Conservation (phyloP, 1,139 yeast species). For the Saccharomyces hybrid region DNA sequence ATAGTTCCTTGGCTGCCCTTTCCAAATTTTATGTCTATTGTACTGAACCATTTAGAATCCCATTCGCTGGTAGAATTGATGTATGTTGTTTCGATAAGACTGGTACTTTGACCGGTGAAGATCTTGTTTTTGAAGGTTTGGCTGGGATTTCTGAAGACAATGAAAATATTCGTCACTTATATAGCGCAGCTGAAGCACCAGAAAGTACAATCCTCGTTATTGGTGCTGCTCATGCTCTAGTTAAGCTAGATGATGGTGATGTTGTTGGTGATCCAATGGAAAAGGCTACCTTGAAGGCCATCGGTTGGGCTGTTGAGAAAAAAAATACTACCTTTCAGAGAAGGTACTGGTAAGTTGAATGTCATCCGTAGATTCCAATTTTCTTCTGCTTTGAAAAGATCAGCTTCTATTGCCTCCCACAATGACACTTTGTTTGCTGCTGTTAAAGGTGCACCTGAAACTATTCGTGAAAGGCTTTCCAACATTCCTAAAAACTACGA, state of each 20-base stretch:
- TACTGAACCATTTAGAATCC: conserved; percentile 97
- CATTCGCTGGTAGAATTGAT: conserved; percentile 95
- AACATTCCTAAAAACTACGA: conserved; percentile 76
- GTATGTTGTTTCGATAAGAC: conserved; percentile 98
- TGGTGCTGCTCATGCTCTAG: conserved; percentile 96
- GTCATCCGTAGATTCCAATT: conserved; percentile 93
- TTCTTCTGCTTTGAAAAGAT: conserved; percentile 90
- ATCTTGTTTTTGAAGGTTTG: conserved; percentile 89
- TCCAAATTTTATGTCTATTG: conserved; percentile 86
- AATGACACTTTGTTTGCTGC: conserved; percentile 64
- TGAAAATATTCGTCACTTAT: conserved; percentile 48
- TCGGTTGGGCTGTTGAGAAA: conserved; percentile 76
- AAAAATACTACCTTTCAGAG: conserved; percentile 51
- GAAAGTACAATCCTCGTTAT: conserved; percentile 62
- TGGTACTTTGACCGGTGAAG: conserved; percentile 97
- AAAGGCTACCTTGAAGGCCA: conserved; percentile 84
- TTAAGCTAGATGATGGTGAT: conserved; percentile 88
- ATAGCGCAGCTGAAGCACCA: conserved; percentile 54
- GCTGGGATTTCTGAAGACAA: conserved; percentile 61
- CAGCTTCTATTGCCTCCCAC: conserved; percentile 76
- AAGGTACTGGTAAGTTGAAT: conserved; percentile 49
- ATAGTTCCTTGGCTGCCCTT: conserved; percentile 78
- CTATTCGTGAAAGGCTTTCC: conserved; percentile 68
- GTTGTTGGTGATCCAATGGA: conserved; percentile 99
- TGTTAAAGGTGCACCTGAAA: conserved; percentile 99